A percentile compares a stretch with the other conserved stretches of the same genome.
Evolutionary conservation across 805 yeast genomes (phyloP).

Genomic region (Candida lessepsii): DNA sequence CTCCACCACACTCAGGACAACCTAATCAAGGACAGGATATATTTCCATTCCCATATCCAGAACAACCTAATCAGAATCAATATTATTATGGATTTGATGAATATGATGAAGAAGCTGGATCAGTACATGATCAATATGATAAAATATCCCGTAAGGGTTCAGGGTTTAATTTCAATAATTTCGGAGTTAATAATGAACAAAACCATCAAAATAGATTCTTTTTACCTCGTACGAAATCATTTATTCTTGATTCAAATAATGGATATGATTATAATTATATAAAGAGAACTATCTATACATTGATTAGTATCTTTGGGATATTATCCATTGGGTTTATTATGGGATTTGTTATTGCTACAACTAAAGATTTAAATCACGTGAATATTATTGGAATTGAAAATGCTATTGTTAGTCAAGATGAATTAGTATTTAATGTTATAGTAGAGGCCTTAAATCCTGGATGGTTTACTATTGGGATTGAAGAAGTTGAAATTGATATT

Average conservation of each 20-base stretch:
- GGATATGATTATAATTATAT: slow-evolving; percentile 19
- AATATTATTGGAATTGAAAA: slow-evolving; percentile 61
- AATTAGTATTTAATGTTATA: slow-evolving; percentile 73
- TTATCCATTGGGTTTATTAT: slow-evolving; percentile 70
- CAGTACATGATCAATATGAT: slow-evolving; percentile 15
- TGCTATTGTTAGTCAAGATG: slow-evolving; percentile 79
- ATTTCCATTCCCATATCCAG: slow-evolving; percentile 37
- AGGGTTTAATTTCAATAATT: slow-evolving; percentile 10
- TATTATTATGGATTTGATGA: slow-evolving; percentile 41
- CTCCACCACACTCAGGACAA: slow-evolving; percentile 8
- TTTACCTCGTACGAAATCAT: slow-evolving; percentile 31
- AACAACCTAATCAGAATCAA: slow-evolving; percentile 20
- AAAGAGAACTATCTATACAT: slow-evolving; percentile 41
- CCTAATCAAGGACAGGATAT: slow-evolving; percentile 20
- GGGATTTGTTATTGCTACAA: slow-evolving; percentile 84
- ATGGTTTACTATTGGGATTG: slow-evolving; percentile 61
- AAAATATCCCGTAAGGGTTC: slow-evolving; percentile 17
- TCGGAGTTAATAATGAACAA: slow-evolving; percentile 17
- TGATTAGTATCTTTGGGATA: slow-evolving; percentile 47
- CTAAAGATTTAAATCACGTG: slow-evolving; percentile 75
- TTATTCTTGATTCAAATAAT: slow-evolving; percentile 8
- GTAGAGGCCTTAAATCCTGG: slow-evolving; percentile 89
- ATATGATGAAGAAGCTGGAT: slow-evolving; percentile 32
- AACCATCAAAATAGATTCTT: slow-evolving; percentile 25
- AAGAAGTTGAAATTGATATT: slow-evolving; percentile 72